Percentiles rank a stretch among this genome's conserved stretches.
Evolutionary conservation across 202 grass and related monocot genomes (phyloP).

Genomic region (Panicum hallii): DNA sequence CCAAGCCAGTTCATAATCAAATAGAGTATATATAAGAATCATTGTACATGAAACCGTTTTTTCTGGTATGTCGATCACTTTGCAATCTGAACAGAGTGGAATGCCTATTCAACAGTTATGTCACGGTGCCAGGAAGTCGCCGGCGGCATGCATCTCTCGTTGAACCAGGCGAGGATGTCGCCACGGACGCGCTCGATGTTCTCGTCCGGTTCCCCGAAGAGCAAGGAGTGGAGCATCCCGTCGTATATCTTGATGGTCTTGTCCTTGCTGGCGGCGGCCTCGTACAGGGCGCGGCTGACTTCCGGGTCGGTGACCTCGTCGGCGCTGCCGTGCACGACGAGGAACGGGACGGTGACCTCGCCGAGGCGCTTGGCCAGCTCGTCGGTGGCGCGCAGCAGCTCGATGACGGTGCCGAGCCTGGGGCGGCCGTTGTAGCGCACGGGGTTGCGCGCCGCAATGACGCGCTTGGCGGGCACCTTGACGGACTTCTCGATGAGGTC

Average conservation of each 20-base stretch:
- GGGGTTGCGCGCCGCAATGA: constrained; percentile 75
- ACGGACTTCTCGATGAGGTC: constrained; percentile 91
- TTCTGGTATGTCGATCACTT: not conserved
- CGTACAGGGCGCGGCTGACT: constrained; percentile 74
- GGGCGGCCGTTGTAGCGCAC: constrained; percentile 72
- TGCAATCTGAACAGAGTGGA: constrained; percentile 2
- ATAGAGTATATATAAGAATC: constrained; percentile 34
- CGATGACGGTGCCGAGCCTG: constrained; percentile 83
- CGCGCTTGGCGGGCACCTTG: constrained; percentile 82
- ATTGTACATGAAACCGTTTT: constrained; percentile 33
- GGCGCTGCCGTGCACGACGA: constrained; percentile 89
- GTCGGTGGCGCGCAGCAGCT: constrained; percentile 83
- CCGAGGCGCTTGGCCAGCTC: constrained; percentile 60
- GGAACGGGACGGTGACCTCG: constrained; percentile 82
- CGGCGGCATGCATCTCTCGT: constrained; percentile 46
- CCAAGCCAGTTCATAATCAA: constrained; percentile 10
- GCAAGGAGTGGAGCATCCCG: constrained; percentile 96
- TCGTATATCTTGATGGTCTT: constrained; percentile 93
- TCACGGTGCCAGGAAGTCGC: constrained; percentile 1
- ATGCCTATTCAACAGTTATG: not conserved
- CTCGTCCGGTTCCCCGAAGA: constrained; percentile 84
- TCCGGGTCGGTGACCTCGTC: constrained; percentile 92
- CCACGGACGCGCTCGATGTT: constrained; percentile 71
- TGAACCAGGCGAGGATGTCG: constrained; percentile 85
- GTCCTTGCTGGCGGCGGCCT: constrained; percentile 73